These are phyloP conservation scores for Phyllosticta citriasiana DNA, from an alignment of 2,329 filamentous ascomycete genomes.

Conservation along the genomic window DNA sequence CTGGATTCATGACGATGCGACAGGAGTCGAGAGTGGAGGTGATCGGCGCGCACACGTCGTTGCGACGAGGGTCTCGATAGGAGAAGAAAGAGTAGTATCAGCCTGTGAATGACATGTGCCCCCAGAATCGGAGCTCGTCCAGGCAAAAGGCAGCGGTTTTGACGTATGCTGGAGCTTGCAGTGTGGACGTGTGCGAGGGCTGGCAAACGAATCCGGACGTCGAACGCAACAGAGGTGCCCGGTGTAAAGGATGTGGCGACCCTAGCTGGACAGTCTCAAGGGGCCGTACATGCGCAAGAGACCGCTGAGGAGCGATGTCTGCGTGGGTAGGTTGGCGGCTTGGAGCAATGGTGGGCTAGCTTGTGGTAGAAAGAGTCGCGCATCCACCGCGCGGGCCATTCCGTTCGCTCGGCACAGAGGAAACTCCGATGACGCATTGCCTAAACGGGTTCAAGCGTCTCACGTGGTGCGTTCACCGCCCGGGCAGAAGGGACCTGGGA, in stretches of 20 bases:
- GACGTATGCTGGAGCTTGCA: conserved; percentile 5
- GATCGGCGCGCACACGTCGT: not conserved
- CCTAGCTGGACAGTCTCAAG: not conserved
- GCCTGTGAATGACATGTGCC: conserved; percentile 6
- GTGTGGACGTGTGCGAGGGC: conserved; percentile 2
- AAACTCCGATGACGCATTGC: conserved; percentile 8
- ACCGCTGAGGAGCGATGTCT: not conserved
- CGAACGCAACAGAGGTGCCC: not conserved
- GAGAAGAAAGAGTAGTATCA: not conserved
- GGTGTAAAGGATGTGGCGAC: not conserved
- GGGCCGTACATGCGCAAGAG: not conserved
- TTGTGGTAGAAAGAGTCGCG: conserved; percentile 9
- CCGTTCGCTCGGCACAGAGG: conserved; percentile 8
- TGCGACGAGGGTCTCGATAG: not conserved
- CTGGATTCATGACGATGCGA: conserved; percentile 25
- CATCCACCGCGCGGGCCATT: conserved; percentile 7
- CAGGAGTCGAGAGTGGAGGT: not conserved
- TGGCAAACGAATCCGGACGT: not conserved
- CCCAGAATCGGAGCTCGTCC: not conserved
- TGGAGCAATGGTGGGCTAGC: conserved; percentile 2
- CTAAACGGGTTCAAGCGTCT: not conserved
- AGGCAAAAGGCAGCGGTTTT: not conserved
- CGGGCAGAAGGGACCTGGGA: too few relatives aligned
- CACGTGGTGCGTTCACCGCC: too few relatives aligned
- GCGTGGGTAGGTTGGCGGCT: not conserved